Evolutionary conservation across 306 rosid genomes (phyloP).

Genomic region (Casuarina glauca): DNA sequence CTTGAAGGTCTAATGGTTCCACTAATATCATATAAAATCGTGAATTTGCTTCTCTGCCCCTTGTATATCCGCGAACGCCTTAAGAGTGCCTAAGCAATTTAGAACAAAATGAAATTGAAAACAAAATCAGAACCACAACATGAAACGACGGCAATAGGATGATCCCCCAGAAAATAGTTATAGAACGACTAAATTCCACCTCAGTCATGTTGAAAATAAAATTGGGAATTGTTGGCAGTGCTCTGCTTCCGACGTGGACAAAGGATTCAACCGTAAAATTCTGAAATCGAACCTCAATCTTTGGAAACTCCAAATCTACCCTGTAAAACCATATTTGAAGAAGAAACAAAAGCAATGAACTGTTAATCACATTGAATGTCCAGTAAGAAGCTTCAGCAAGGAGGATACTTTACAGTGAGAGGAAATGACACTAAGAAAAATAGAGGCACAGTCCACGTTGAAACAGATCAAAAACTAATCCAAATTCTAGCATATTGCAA

Average conservation of each 20-base stretch:
- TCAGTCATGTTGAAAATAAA: slow-evolving; percentile 80
- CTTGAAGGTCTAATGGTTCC: slow-evolving; percentile 93
- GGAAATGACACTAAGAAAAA: background rate
- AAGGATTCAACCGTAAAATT: slow-evolving; percentile 74
- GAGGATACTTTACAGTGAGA: background rate
- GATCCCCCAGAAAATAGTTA: background rate
- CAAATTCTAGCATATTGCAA: background rate
- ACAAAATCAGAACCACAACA: background rate
- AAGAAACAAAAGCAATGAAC: slow-evolving; percentile 4
- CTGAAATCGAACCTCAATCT: slow-evolving; percentile 90
- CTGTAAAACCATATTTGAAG: slow-evolving; percentile 39
- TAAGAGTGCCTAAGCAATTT: slow-evolving; percentile 51
- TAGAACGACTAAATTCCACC: slow-evolving; percentile 38
- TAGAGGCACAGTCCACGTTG: background rate
- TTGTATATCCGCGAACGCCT: slow-evolving; percentile 57
- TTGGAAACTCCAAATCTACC: slow-evolving; percentile 81
- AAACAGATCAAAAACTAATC: background rate
- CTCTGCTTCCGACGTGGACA: slow-evolving; percentile 95
- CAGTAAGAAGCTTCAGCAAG: slow-evolving; percentile 7
- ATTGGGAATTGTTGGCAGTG: slow-evolving; percentile 93
- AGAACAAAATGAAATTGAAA: slow-evolving; percentile 17
- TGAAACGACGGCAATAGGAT: background rate
- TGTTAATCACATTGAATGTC: slow-evolving; percentile 1
- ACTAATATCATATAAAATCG: slow-evolving; percentile 69
- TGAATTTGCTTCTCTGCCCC: slow-evolving; percentile 73